Evolutionary conservation across 169 alveolate genomes (phyloP).

Genomic region (Plasmodium cynomolgi): DNA sequence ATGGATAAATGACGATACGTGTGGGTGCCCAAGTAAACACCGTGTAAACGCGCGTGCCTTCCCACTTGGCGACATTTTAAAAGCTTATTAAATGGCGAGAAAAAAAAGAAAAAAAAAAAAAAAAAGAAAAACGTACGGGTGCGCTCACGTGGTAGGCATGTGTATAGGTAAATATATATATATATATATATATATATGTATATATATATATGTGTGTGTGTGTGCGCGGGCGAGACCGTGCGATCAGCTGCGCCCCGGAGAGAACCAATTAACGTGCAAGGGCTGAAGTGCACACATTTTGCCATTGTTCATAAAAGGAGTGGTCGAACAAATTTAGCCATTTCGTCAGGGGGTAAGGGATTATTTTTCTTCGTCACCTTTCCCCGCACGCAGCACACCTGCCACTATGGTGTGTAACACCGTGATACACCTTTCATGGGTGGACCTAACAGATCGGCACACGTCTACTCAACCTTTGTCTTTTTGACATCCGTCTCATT

Average conservation of each 20-base stretch:
- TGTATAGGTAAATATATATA: neutral
- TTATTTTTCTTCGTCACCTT: neutral
- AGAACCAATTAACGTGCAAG: neutral
- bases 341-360: neutral
- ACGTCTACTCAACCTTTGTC: conserved; percentile 30
- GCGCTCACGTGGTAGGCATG: neutral
- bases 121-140: neutral
- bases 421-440: neutral
- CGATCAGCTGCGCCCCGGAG: neutral
- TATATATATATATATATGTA: conserved; percentile 3
- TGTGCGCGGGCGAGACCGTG: neutral
- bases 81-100: conserved; percentile 36
- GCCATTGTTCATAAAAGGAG: conserved; percentile 2
- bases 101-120: conserved; percentile 17
- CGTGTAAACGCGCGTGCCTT: neutral
- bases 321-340: neutral
- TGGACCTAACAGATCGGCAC: neutral
- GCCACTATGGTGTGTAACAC: neutral
- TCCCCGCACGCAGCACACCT: neutral
- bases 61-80: conserved; percentile 41
- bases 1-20: neutral
- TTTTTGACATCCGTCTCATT: conserved; percentile 26
- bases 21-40: neutral
- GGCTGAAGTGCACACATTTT: neutral
- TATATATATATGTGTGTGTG: neutral